Evolutionary conservation across 2,329 filamentous ascomycete species (phyloP), one percentile per base, ranked within the genome.

Genomic region (Colletotrichum falcatum): DNA sequence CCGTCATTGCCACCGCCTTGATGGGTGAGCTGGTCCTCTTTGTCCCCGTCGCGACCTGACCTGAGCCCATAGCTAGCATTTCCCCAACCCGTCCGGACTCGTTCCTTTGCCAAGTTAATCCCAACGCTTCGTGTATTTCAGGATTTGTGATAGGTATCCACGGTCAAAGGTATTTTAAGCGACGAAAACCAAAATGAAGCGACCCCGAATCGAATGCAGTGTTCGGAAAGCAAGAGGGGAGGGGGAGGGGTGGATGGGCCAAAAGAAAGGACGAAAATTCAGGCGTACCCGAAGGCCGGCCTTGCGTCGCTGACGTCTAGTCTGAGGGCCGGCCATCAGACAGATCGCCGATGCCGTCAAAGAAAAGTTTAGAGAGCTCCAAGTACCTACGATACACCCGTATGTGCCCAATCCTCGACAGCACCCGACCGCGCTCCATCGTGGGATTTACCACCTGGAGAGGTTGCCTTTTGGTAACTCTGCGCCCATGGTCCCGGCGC

Each of bases 341-440:
- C 66, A 48, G 66, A 69, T 69, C 61, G 66, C 62, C 61, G 20
- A 30, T 51, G 66, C 61, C 26, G 20, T 54, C 61, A n/a, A 44
- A n/a, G 33, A 61, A 55, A 55, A 46, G 37, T 48, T 46, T n/a
- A 11, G 16, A 59, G 66, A 60, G 49, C 37, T 69, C 54, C n/a
- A n/a, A n/a, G n/a, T n/a, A n/a, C n/a, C n/a, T n/a, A n/a, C n/a
- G n/a, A n/a, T n/a, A 20, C 3, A 30, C 8, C n/a, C 30, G 7
- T 35, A 23, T 11, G n/a, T 55, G 46, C 53, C 35, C 44, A 59
- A 48, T 5, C 18, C 33, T 60, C 44, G 6, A 37, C 20, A 39
- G 26, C 20, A n/a, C 18, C 18, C 9, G 6, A 28, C 8, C 9
- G 20, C 28, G 3, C 6, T 55, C 11, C 23, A 23, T 14, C 9